Evolutionary conservation across 345 rosid species (phyloP).

Genomic region (Ceriops decandra): DNA sequence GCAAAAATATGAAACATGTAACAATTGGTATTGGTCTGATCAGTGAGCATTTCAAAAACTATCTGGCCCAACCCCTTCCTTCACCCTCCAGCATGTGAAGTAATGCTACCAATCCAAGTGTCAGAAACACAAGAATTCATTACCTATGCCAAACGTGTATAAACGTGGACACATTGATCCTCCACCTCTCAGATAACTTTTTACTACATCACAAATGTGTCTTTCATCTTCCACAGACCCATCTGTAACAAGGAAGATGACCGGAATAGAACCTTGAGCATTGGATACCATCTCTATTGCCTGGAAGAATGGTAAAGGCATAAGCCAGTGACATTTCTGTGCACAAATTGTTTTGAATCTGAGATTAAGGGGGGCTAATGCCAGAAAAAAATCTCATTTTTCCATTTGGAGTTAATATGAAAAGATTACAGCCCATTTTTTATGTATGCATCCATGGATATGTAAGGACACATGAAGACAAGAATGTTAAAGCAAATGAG

Average conservation of each 20-base stretch:
- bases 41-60: not conserved
- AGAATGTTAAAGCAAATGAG: not conserved
- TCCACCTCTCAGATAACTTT: slow-evolving; percentile 46
- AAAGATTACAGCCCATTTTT: not conserved
- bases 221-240: slow-evolving; percentile 94
- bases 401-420: not conserved
- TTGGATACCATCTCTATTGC: slow-evolving; percentile 80
- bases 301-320: slow-evolving; percentile 39
- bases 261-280: slow-evolving; percentile 56
- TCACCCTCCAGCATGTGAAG: too few relatives aligned
- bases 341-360: too few relatives aligned
- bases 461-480: not conserved
- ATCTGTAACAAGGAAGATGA: slow-evolving; percentile 81
- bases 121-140: slow-evolving; percentile 12
- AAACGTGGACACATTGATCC: slow-evolving; percentile 60
- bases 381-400: not conserved
- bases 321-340: too few relatives aligned
- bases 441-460: not conserved
- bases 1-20: not conserved
- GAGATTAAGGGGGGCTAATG: too few relatives aligned
- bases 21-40: too few relatives aligned
- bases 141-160: slow-evolving; percentile 83
- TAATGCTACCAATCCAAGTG: not conserved
- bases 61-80: too few relatives aligned
- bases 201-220: slow-evolving; percentile 65